These are phyloP conservation scores for Ophiostoma triangulosporum DNA, from an alignment of 2,329 filamentous ascomycete species.

Conservation along the genomic window DNA sequence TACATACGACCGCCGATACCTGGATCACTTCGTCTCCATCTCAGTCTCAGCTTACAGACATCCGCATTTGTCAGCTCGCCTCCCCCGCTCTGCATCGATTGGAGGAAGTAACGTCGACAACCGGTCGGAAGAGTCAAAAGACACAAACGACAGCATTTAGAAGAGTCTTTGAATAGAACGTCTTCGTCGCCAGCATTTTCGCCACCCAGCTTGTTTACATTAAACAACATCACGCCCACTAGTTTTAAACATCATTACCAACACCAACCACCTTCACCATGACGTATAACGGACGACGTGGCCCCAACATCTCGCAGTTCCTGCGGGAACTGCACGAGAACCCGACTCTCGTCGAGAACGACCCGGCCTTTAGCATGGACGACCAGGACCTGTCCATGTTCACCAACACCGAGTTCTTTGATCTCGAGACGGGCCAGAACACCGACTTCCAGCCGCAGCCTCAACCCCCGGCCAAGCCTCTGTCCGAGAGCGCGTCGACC, in stretches of 20 bases:
- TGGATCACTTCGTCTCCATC: not conserved
- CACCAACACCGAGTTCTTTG: slow-evolving; percentile 71
- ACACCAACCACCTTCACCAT: slow-evolving; percentile 27
- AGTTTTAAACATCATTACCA: no score
- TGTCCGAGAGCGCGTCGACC: slow-evolving; percentile 18
- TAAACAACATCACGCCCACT: not conserved
- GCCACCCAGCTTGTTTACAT: no score
- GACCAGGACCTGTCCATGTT: slow-evolving; percentile 60
- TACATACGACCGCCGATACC: not conserved
- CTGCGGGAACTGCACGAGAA: slow-evolving; percentile 74
- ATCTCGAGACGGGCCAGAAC: slow-evolving; percentile 56
- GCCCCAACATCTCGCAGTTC: slow-evolving; percentile 81
- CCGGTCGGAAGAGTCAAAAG: not conserved
- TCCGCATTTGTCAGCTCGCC: not conserved
- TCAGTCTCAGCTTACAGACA: not conserved
- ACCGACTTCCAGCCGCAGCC: slow-evolving; percentile 43
- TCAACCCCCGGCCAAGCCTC: slow-evolving; percentile 32
- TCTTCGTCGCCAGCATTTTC: not conserved
- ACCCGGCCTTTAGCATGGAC: slow-evolving; percentile 48
- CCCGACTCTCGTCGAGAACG: slow-evolving; percentile 30
- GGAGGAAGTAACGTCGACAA: not conserved
- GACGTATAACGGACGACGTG: slow-evolving; percentile 57
- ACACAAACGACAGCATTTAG: not conserved
- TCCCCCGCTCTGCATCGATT: not conserved
- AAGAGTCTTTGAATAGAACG: not conserved